These are phyloP conservation scores for Eucommia ulmoides DNA, from an alignment of 257 asterid species.

Conservation along the genomic window DNA sequence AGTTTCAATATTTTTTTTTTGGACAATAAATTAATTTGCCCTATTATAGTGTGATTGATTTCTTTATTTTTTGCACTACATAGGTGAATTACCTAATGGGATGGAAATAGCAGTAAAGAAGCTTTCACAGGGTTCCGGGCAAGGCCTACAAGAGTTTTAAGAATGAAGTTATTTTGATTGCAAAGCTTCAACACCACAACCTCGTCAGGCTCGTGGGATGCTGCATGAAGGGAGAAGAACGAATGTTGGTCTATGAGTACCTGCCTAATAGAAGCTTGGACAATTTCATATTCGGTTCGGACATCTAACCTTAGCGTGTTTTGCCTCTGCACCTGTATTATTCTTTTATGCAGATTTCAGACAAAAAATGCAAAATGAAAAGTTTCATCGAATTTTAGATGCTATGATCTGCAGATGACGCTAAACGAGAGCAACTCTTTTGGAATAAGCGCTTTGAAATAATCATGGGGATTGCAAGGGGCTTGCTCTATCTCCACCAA, in stretches of 20 bases:
- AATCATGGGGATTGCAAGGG: background rate
- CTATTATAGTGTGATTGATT: background rate
- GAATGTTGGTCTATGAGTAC: background rate
- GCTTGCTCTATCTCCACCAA: background rate
- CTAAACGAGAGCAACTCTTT: background rate
- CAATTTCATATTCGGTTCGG: background rate
- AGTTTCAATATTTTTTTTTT: no score
- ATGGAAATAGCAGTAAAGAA: background rate
- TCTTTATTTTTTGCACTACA: background rate
- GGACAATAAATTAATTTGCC: background rate
- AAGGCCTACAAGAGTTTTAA: background rate
- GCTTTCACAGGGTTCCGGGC: background rate
- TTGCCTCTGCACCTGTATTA: conserved; percentile 3
- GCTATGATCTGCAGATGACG: background rate
- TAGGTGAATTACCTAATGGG: background rate
- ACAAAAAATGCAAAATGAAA: no score
- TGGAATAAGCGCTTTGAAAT: background rate
- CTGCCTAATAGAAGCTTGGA: background rate
- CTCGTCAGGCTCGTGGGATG: background rate
- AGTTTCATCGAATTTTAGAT: background rate
- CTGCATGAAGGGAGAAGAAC: background rate
- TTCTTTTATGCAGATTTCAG: no score
- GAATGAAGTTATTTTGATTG: background rate
- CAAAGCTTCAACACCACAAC: background rate
- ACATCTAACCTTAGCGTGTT: conserved; percentile 7